Conservation (phyloP, 2,329 filamentous ascomycete species). For the Monilinia vaccinii-corymbosi region DNA sequence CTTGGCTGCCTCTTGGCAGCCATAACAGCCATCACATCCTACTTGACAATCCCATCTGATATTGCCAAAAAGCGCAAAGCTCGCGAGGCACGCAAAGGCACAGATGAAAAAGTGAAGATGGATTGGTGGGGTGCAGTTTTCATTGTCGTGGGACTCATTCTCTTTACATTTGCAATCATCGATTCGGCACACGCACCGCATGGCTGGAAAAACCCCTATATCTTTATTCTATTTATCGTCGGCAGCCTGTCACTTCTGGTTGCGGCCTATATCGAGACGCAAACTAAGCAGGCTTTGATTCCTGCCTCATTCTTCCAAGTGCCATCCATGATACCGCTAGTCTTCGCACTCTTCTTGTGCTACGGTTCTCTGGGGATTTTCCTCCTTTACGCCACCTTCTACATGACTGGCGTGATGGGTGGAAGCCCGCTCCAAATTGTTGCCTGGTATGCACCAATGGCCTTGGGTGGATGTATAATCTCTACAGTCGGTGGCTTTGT, state of each 20-base stretch:
- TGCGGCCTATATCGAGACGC: slow-evolving; percentile 65
- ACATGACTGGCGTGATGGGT: slow-evolving; percentile 47
- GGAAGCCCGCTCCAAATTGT: slow-evolving; percentile 45
- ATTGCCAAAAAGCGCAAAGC: slow-evolving; percentile 29
- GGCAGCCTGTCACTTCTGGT: slow-evolving; percentile 50
- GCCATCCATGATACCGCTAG: slow-evolving; percentile 58
- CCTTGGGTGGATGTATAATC: slow-evolving; percentile 60
- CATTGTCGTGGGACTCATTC: slow-evolving; percentile 54
- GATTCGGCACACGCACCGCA: slow-evolving; percentile 59
- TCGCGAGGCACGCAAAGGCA: not conserved
- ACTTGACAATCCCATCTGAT: slow-evolving; percentile 42
- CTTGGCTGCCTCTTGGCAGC: slow-evolving; percentile 47
- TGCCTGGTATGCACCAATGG: slow-evolving; percentile 56
- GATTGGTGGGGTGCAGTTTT: slow-evolving; percentile 57
- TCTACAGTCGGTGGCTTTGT: slow-evolving; percentile 46
- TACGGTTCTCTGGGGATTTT: slow-evolving; percentile 63
- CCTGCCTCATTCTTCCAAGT: slow-evolving; percentile 61
- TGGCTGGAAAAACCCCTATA: slow-evolving; percentile 66
- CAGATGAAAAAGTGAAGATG: slow-evolving; percentile 42
- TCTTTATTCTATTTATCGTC: slow-evolving; percentile 54
- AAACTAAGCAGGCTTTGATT: slow-evolving; percentile 54
- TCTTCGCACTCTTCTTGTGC: slow-evolving; percentile 51
- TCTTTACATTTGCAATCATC: slow-evolving; percentile 68
- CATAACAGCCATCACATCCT: slow-evolving; percentile 38
- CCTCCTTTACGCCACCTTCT: slow-evolving; percentile 60